phyloP scores from a whole-genome alignment of 768 basidiomycete genomes.

The Pulveroboletus ravenelii region DNA sequence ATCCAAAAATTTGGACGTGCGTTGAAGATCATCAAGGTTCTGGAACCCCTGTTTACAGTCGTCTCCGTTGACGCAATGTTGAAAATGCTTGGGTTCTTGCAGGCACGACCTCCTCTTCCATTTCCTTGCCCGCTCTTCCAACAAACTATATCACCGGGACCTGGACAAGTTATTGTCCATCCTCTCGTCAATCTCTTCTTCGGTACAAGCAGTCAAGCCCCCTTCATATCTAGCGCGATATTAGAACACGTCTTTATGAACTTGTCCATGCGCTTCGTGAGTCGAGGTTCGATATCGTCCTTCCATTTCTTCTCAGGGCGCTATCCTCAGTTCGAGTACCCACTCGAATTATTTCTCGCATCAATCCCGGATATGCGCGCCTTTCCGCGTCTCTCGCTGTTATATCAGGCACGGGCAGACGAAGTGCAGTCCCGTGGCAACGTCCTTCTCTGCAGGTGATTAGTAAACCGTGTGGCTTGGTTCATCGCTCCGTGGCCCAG shows the following conservation, averaged over 20 bases:
- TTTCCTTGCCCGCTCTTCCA: neutral
- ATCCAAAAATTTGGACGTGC: conserved; percentile 4
- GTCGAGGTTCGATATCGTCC: neutral
- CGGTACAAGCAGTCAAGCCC: conserved; percentile 2
- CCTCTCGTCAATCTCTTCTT: conserved; percentile 5
- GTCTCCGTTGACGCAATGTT: neutral
- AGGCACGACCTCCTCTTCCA: neutral
- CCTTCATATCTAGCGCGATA: neutral
- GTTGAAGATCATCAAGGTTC: neutral
- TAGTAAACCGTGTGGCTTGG: too few relatives aligned
- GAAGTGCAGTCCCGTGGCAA: conserved; percentile 6
- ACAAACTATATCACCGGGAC: neutral
- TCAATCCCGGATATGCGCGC: conserved; percentile 7
- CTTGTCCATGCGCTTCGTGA: conserved; percentile 1
- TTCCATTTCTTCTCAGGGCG: neutral
- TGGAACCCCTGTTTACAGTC: conserved; percentile 2
- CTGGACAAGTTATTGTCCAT: too few relatives aligned
- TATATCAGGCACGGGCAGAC: conserved; percentile 1
- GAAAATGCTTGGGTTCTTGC: neutral
- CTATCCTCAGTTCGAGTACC: conserved; percentile 1
- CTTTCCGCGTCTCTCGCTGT: conserved; percentile 1
- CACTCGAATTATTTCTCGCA: conserved; percentile 11
- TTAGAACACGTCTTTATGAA: conserved; percentile 1
- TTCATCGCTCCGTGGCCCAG: neutral
- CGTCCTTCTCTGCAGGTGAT: too few relatives aligned